Conservation (phyloP, 345 rosid species). For the Citrus maxima region DNA sequence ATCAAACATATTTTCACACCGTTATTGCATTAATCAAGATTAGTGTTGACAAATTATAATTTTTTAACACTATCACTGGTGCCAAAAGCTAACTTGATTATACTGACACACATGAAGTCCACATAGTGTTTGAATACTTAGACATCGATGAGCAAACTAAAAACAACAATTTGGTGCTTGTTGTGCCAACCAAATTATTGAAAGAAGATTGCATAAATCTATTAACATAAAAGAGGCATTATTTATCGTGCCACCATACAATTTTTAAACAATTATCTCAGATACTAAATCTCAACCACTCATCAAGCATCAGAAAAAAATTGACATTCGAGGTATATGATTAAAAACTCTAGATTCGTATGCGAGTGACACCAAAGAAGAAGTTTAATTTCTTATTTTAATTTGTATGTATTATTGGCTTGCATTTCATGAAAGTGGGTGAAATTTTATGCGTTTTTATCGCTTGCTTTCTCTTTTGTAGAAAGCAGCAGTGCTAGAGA, state of each 20-base stretch:
- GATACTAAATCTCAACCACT: neutral
- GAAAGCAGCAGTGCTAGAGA: neutral
- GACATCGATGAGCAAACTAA: neutral
- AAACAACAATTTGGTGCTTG: neutral
- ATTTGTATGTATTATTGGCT: neutral
- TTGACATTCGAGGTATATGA: neutral
- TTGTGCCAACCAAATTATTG: neutral
- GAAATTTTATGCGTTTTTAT: neutral
- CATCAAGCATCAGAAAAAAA: neutral
- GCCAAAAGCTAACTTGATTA: too few relatives aligned
- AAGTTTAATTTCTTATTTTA: neutral
- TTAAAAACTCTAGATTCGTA: neutral
- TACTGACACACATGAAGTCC: neutral
- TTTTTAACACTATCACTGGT: too few relatives aligned
- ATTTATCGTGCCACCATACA: neutral
- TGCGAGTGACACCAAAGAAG: neutral
- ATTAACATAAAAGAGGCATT: neutral
- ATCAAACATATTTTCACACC: too few relatives aligned
- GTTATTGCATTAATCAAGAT: too few relatives aligned
- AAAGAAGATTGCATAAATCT: too few relatives aligned
- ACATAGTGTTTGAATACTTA: neutral
- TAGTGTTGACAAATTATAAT: too few relatives aligned
- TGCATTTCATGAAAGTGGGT: slow-evolving; percentile 8
- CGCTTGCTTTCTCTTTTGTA: neutral
- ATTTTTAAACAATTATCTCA: neutral